Base-by-base conservation (phyloP, 2,329 filamentous ascomycete species). In the Blastomyces emzantsi region DNA sequence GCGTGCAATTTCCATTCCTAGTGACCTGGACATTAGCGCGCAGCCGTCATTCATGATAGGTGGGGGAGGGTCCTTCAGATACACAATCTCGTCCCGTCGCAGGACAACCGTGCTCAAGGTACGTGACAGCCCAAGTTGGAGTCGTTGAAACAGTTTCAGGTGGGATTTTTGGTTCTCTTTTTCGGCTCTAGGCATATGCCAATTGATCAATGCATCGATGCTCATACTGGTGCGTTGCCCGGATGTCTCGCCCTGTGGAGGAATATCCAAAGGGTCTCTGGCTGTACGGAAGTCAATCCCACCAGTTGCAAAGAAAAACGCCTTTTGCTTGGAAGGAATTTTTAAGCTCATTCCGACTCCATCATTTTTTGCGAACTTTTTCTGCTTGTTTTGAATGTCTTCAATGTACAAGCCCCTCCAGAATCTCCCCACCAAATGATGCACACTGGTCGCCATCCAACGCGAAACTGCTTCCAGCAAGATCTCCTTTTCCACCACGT, bases 21-120 rank as follows among this genome's bases (percentile, higher is more conserved):
- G 78, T 2, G 75, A 75, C 15, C 79, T 75, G 0, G 85, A 87
- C 63, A 87, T 84, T 2, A 74, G 62, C 6, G 78, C 77, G 66
- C 85, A 87, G 1, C 85, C 79, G 63, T 81, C 79, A 63, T 80
- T 80, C 79, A 81, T 81, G 0, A 79, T 74, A 65, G 7, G 66
- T 64, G n/a, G 62, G 65, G 8, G 67, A 64, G 30, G 63, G 64
- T 80, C 74, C 60, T 64, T 64, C 17, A 75, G 62, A 30, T 71
- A 69, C 28, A 78, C 60, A 39, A 80, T 72, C 58, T 80, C 76
- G 4, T 69, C 60, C 9, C 74, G 75, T 17, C 67, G 68, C 19
- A 81, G 66, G 1, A 67, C 62, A 7, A 76, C 68, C 1, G 77
- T 80, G 2, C 76, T 72, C 58, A 69, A 75, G 0, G 78, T 80